Conservation (phyloP, 345 rosid genomes). For the Moricandia moricandioides region DNA sequence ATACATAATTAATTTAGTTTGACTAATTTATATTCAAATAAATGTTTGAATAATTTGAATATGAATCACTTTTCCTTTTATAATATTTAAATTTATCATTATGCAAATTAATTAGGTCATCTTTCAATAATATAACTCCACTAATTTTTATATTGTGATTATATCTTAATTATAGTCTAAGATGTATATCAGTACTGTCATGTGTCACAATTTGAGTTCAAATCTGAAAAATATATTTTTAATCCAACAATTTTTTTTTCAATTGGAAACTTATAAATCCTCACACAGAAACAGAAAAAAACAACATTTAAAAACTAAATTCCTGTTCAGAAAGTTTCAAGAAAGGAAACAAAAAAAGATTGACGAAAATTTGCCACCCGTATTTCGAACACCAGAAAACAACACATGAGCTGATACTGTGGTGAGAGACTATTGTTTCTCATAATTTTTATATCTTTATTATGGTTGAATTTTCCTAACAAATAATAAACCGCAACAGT, state of each 20-base stretch:
- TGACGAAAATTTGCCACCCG: neutral
- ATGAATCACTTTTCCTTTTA: neutral
- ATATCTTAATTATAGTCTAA: neutral
- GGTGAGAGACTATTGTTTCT: neutral
- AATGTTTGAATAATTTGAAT: neutral
- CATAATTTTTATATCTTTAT: neutral
- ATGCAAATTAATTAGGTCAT: neutral
- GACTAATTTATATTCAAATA: neutral
- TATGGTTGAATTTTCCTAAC: neutral
- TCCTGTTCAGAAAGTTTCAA: neutral
- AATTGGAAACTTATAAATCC: neutral
- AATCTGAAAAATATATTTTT: neutral
- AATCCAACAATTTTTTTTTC: neutral
- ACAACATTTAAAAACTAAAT: neutral
- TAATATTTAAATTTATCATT: neutral
- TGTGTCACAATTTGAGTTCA: neutral
- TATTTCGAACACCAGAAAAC: conserved; percentile 1
- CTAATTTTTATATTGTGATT: neutral
- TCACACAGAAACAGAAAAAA: neutral
- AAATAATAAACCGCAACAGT: neutral
- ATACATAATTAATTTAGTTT: neutral
- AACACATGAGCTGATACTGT: conserved; percentile 6
- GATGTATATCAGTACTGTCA: neutral
- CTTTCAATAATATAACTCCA: neutral
- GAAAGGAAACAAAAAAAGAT: neutral